phyloP scores from a whole-genome alignment of 495 filamentous ascomycete species.

The Xylaria scruposa region DNA sequence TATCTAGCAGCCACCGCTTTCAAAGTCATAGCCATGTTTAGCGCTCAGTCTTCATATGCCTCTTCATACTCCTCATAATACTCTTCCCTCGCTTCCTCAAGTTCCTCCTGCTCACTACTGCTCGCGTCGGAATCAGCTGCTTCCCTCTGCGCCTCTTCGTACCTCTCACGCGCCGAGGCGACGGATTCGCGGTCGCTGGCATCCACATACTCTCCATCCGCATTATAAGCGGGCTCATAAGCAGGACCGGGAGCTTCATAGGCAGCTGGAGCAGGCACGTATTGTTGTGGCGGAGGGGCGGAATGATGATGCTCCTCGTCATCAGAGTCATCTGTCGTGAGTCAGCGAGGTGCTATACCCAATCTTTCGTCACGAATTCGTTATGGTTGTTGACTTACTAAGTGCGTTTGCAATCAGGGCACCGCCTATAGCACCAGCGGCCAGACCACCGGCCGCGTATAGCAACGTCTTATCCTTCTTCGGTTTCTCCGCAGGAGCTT shows the following conservation, averaged over 20 bases:
- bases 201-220: slow-evolving; percentile 47
- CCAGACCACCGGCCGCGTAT: slow-evolving; percentile 61
- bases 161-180: slow-evolving; percentile 44
- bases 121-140: slow-evolving; percentile 46
- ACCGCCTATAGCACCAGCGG: slow-evolving; percentile 62
- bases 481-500: slow-evolving; percentile 43
- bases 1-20: neutral
- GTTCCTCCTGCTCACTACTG: slow-evolving; percentile 51
- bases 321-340: slow-evolving; percentile 27
- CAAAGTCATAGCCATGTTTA: neutral
- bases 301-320: slow-evolving; percentile 36
- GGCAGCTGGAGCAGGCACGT: slow-evolving; percentile 31
- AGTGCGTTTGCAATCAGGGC: slow-evolving; percentile 62
- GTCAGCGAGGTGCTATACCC: neutral
- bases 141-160: slow-evolving; percentile 47
- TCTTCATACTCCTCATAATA: slow-evolving; percentile 58
- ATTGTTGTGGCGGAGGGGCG: slow-evolving; percentile 32
- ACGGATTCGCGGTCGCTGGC: slow-evolving; percentile 50
- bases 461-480: slow-evolving; percentile 56
- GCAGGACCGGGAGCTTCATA: neutral
- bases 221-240: slow-evolving; percentile 40
- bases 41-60: slow-evolving; percentile 48
- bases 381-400: slow-evolving; percentile 42
- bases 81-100: slow-evolving; percentile 53
- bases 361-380: no score